These are phyloP conservation scores for Mucor saturninus DNA, from an alignment of 371 early-diverging fungal genomes.

Conservation along the genomic window DNA sequence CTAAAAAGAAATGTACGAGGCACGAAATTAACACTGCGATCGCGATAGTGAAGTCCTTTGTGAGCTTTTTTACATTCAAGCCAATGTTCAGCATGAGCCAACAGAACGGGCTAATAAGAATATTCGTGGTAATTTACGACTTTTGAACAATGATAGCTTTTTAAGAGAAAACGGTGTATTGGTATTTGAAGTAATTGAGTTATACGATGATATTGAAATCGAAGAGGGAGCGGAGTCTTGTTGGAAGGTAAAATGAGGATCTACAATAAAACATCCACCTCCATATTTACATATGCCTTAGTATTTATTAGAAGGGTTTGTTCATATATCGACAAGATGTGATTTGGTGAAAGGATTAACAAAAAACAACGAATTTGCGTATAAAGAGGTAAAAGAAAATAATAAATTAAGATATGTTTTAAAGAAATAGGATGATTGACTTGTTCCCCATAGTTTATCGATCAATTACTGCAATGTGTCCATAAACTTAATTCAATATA, in stretches of 20 bases:
- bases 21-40: too few species aligned
- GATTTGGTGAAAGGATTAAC: conserved; percentile 29
- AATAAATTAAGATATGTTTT: too few species aligned
- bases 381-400: conserved; percentile 22
- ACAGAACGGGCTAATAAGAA: conserved; percentile 28
- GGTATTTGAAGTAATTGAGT: conserved; percentile 28
- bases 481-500: conserved; percentile 29
- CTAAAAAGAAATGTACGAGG: background rate
- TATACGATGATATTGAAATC: conserved; percentile 37
- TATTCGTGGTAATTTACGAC: conserved; percentile 21
- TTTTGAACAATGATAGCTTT: conserved; percentile 28
- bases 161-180: conserved; percentile 28
- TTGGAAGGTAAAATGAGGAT: background rate
- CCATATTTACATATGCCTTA: background rate
- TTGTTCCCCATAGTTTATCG: conserved; percentile 18
- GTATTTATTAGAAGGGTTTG: conserved; percentile 38
- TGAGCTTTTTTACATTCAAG: conserved; percentile 17
- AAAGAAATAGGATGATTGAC: too few species aligned
- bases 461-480: conserved; percentile 29
- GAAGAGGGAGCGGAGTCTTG: conserved; percentile 6
- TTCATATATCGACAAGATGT: conserved; percentile 41
- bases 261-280: background rate
- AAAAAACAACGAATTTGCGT: conserved; percentile 19
- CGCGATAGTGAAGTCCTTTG: conserved; percentile 15
- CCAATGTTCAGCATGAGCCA: conserved; percentile 13